These are phyloP conservation scores for Aspergillus jensenii DNA, from an alignment of 2,329 filamentous ascomycete genomes.

Conservation along the genomic window DNA sequence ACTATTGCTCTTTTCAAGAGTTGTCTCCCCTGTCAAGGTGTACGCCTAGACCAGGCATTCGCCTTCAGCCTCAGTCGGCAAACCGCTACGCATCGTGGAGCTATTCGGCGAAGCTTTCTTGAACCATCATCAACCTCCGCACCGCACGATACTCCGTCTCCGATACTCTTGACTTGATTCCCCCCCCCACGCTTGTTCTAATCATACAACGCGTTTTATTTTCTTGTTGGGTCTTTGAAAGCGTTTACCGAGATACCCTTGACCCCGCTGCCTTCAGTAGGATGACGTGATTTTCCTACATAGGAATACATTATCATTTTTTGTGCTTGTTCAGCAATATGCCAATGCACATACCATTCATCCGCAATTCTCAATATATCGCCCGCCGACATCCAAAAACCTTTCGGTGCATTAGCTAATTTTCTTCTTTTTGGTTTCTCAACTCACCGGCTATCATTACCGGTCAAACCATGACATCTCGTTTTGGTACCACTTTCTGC, in stretches of 20 bases:
- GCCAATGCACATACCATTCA: conserved; percentile 7
- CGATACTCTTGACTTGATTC: neutral
- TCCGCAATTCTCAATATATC: conserved; percentile 1
- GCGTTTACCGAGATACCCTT: conserved; percentile 33
- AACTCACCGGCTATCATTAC: neutral
- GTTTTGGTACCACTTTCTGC: conserved; percentile 8
- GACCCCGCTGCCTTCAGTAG: conserved; percentile 19
- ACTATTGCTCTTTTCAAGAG: neutral
- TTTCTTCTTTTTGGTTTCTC: neutral
- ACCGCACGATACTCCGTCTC: neutral
- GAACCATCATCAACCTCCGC: too few species aligned
- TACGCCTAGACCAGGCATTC: neutral
- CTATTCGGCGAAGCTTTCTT: neutral
- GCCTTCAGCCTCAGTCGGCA: neutral
- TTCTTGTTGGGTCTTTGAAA: conserved; percentile 22
- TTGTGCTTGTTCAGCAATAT: neutral
- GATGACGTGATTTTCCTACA: conserved; percentile 14
- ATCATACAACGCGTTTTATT: conserved; percentile 4
- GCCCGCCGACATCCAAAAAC: neutral
- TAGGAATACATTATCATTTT: conserved; percentile 14
- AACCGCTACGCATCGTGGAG: neutral
- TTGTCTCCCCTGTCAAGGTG: too few species aligned
- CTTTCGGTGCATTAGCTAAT: conserved; percentile 1
- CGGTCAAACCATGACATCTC: neutral
- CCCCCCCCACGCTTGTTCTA: neutral